Base-by-base conservation (phyloP, 371 early-diverging fungal genomes). In the Mortierella sp. region DNA sequence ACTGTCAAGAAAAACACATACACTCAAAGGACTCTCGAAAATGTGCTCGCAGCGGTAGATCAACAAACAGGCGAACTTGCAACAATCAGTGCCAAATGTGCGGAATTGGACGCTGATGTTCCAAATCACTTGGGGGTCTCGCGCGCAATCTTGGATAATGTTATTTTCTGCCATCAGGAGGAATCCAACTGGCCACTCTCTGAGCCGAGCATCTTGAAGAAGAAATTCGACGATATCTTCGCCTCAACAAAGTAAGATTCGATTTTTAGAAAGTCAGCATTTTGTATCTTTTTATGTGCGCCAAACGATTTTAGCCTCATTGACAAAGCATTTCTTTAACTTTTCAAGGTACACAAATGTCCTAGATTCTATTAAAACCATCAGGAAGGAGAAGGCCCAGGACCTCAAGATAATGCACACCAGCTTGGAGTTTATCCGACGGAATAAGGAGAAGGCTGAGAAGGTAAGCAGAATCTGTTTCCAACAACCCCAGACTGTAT, bases 101-200 rank as follows among this genome's bases (percentile, higher is more conserved):
- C 96, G 2, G 98, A 97, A 58, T 74, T 99, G 56, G 98, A 99
- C 86, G 83, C 87, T 2, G 95, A 95, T 72, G 76, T 99, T 37
- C 94, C 96, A 0, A 69, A 89, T 37, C 93, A 95, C 67, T 86
- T 99, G 5, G 99, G 98, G 10, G 96, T 97, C 13, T 93, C 95
- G 23, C 88, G 89, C 63, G 94, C 99, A 0, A 94, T 99, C 34
- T 83, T 99, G 29, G 99, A 99, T 64, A 98, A 96, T 85, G 99
- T 99, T 42, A 95, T 99, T 19, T 99, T 99, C 74, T 99, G 99
- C 83, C 99, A 99, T 81, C 99, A 99, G 85, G 99, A 99, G 81
- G 99, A 99, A 13, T 95, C 96, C 51, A 95, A 92, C 71, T 99
- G 99, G 98, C 99, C 99, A 9, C 87, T 99, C 22, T 89, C 95